A percentile compares a stretch with the other conserved stretches of the same genome.
These are phyloP conservation scores for Peribolospora kevripleyi DNA, from an alignment of 768 basidiomycete species.

Conservation along the genomic window DNA sequence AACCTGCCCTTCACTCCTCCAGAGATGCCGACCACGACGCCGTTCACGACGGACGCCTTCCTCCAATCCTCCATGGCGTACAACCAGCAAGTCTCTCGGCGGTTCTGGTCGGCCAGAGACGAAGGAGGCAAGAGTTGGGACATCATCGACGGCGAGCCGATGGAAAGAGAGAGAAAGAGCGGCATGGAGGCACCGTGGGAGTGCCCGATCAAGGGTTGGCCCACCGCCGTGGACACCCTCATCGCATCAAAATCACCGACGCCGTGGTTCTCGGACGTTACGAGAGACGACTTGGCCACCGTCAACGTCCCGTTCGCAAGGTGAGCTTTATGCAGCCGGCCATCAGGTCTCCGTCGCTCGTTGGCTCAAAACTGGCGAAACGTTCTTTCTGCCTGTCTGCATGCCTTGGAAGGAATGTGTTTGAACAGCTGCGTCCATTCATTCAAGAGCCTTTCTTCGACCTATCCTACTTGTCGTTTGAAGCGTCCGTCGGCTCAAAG, in stretches of 20 bases:
- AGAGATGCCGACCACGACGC: conserved; percentile 17
- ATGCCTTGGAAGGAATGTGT: conserved; percentile 8
- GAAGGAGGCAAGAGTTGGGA: conserved; percentile 10
- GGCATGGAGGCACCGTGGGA: conserved; percentile 13
- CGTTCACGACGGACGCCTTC: conserved; percentile 18
- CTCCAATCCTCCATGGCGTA: conserved; percentile 9
- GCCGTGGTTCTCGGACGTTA: conserved; percentile 13
- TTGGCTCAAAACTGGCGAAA: neutral
- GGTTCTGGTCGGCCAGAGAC: conserved; percentile 7
- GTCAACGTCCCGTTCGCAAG: conserved; percentile 10
- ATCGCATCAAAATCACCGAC: conserved; percentile 4
- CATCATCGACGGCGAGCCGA: conserved; percentile 17
- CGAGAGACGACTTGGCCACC: conserved; percentile 7
- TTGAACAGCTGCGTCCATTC: conserved; percentile 11
- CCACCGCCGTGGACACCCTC: conserved; percentile 11
- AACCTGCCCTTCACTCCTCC: conserved; percentile 20
- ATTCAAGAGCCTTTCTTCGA: conserved; percentile 17
- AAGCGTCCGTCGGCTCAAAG: conserved; percentile 15
- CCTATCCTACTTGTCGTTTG: conserved; percentile 18
- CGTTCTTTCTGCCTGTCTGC: too few species aligned
- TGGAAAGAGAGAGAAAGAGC: conserved; percentile 16
- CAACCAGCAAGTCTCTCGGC: conserved; percentile 1
- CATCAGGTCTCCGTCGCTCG: neutral
- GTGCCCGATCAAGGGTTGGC: conserved; percentile 15
- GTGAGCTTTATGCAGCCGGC: conserved; percentile 1